These are phyloP conservation scores for Danielia oregonensis DNA, from an alignment of 805 yeast genomes.

Conservation along the genomic window DNA sequence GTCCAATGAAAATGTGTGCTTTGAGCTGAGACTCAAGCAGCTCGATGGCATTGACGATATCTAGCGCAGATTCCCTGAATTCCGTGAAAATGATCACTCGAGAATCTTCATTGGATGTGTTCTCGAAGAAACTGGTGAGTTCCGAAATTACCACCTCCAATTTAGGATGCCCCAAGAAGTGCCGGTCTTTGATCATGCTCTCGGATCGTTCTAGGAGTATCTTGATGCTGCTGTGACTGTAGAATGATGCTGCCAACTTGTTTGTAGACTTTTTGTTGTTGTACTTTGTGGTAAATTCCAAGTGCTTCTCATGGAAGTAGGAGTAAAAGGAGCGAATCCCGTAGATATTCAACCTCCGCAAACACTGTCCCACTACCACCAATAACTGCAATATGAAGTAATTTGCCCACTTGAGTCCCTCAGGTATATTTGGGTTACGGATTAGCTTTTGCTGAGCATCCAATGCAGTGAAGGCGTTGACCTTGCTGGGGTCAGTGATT, in stretches of 20 bases:
- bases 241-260: constrained; percentile 59
- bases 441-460: constrained; percentile 61
- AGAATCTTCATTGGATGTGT: constrained; percentile 45
- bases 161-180: constrained; percentile 67
- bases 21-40: constrained; percentile 27
- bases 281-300: constrained; percentile 56
- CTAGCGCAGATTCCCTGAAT: constrained; percentile 84
- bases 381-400: constrained; percentile 59
- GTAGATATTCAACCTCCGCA: constrained; percentile 68
- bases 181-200: constrained; percentile 31
- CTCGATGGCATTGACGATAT: constrained; percentile 69
- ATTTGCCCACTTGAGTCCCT: constrained; percentile 73
- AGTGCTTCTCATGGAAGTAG: constrained; percentile 57
- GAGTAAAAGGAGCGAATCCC: constrained; percentile 76
- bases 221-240: constrained; percentile 47
- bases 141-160: constrained; percentile 56
- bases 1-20: constrained; percentile 93
- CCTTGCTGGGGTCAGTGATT: constrained; percentile 59
- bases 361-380: constrained; percentile 68
- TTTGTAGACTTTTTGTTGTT: constrained; percentile 57
- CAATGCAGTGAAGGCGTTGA: constrained; percentile 69
- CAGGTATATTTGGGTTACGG: constrained; percentile 51
- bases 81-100: constrained; percentile 87
- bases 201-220: constrained; percentile 45
- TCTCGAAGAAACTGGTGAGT: constrained; percentile 50